These are phyloP conservation scores for Neonectria neomacrospora DNA, from an alignment of 2,329 filamentous ascomycete genomes.

Conservation along the genomic window DNA sequence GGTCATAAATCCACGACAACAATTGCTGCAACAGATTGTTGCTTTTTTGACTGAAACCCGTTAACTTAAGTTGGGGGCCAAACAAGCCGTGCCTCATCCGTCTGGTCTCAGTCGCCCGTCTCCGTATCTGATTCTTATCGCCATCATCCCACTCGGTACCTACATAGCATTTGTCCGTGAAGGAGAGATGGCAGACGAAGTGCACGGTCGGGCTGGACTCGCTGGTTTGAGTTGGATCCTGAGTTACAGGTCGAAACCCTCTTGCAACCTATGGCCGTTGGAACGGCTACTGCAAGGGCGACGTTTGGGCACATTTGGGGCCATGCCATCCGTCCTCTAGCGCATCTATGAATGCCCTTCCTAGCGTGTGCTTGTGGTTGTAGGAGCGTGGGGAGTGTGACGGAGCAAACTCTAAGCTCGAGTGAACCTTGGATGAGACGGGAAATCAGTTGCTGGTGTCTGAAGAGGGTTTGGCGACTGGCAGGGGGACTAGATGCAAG, in stretches of 20 bases:
- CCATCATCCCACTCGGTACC: background rate
- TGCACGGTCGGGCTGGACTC: constrained; percentile 4
- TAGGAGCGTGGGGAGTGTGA: constrained; percentile 18
- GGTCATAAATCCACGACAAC: background rate
- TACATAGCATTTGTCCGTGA: background rate
- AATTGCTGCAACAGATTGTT: background rate
- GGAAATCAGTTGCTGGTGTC: background rate
- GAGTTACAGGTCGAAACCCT: constrained; percentile 32
- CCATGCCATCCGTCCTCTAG: constrained; percentile 34
- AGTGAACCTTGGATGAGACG: constrained; percentile 30
- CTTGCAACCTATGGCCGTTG: constrained; percentile 31
- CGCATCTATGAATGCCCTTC: constrained; percentile 23
- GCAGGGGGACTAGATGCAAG: background rate
- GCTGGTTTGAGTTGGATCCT: constrained; percentile 15
- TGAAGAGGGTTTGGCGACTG: background rate
- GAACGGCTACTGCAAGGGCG: constrained; percentile 39
- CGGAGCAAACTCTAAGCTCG: constrained; percentile 35
- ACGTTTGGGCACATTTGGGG: constrained; percentile 32
- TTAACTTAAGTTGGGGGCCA: background rate
- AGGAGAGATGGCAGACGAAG: background rate
- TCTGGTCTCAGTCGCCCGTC: background rate
- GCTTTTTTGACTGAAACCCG: background rate
- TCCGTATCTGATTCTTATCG: background rate
- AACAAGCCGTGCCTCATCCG: background rate
- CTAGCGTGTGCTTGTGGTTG: constrained; percentile 15